phyloP scores from a whole-genome alignment of 768 basidiomycete species.

The Udeniomyces megalosporus region DNA sequence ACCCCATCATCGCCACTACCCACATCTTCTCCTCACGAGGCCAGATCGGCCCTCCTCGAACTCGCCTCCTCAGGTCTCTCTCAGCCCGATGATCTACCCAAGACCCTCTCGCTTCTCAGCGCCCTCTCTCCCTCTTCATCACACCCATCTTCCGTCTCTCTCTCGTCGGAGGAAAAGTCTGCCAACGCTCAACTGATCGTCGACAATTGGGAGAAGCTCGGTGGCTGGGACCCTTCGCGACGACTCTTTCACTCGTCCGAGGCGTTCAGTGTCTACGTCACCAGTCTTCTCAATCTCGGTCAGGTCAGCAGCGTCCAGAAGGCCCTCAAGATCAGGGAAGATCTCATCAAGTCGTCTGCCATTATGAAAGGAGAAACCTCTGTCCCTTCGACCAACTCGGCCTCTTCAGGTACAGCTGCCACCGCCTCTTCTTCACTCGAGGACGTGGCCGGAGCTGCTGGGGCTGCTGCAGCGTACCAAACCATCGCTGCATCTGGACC shows the following conservation, averaged over 20 bases:
- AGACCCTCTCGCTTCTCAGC: too few relatives aligned
- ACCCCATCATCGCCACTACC: too few relatives aligned
- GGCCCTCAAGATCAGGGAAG: slow-evolving; percentile 9
- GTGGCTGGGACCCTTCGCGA: slow-evolving; percentile 10
- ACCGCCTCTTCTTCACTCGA: neutral
- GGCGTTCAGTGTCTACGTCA: neutral
- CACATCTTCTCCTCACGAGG: too few relatives aligned
- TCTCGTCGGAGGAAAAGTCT: too few relatives aligned
- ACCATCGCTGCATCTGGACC: neutral
- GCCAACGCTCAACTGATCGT: slow-evolving; percentile 2
- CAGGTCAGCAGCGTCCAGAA: neutral
- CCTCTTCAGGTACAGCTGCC: neutral
- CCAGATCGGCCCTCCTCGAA: too few relatives aligned
- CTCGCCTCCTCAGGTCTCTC: too few relatives aligned
- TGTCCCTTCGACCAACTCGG: neutral
- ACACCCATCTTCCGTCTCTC: too few relatives aligned
- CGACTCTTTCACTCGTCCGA: slow-evolving; percentile 4
- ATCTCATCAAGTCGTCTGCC: slow-evolving; percentile 4
- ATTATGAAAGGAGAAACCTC: too few relatives aligned
- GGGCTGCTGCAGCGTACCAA: neutral
- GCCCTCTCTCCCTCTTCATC: too few relatives aligned
- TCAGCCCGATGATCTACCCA: too few relatives aligned
- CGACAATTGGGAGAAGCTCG: slow-evolving; percentile 14
- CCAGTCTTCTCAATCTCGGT: neutral
- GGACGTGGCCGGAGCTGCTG: neutral